Evolutionary conservation across 371 early-diverging fungal genomes (phyloP).

Genomic region (Massospora cicadina): DNA sequence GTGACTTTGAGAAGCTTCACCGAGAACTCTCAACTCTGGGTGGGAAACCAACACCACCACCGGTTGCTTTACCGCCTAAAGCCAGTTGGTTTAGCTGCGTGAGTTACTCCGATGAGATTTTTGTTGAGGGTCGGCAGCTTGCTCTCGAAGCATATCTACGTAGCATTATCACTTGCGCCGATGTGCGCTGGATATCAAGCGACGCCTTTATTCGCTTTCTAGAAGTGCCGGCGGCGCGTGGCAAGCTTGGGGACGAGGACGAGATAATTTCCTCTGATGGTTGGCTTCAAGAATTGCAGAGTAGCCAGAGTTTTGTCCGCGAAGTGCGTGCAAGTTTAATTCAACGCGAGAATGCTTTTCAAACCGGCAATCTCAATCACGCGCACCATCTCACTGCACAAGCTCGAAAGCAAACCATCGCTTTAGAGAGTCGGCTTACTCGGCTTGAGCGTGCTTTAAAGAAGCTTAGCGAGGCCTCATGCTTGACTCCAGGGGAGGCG

Average conservation of each 20-base stretch:
- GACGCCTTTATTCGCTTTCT: constrained; percentile 55
- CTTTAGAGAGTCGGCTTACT: constrained; percentile 22
- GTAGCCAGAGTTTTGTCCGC: constrained; percentile 32
- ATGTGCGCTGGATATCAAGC: constrained; percentile 60
- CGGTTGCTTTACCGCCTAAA: constrained; percentile 42
- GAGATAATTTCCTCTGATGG: constrained; percentile 40
- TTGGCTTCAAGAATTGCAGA: constrained; percentile 70
- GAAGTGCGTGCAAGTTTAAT: constrained; percentile 52
- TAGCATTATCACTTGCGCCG: constrained; percentile 45
- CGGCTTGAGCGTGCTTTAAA: constrained; percentile 35
- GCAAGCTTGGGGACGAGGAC: constrained; percentile 17
- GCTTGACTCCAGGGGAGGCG: constrained; percentile 12
- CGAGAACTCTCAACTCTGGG: constrained; percentile 23
- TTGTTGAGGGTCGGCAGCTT: constrained; percentile 56
- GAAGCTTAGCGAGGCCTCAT: constrained; percentile 25
- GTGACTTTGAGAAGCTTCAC: constrained; percentile 57
- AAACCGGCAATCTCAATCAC: constrained; percentile 48
- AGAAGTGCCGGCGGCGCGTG: constrained; percentile 36
- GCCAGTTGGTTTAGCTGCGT: constrained; percentile 38
- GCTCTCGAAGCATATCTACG: constrained; percentile 63
- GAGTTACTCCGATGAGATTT: constrained; percentile 36
- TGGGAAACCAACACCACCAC: constrained; percentile 41
- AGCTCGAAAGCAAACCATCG: constrained; percentile 45
- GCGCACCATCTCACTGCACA: constrained; percentile 54
- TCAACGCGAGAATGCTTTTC: constrained; percentile 43